phyloP scores from a whole-genome alignment of 108 stramenopile species.

The Schizochytrium sp. region DNA sequence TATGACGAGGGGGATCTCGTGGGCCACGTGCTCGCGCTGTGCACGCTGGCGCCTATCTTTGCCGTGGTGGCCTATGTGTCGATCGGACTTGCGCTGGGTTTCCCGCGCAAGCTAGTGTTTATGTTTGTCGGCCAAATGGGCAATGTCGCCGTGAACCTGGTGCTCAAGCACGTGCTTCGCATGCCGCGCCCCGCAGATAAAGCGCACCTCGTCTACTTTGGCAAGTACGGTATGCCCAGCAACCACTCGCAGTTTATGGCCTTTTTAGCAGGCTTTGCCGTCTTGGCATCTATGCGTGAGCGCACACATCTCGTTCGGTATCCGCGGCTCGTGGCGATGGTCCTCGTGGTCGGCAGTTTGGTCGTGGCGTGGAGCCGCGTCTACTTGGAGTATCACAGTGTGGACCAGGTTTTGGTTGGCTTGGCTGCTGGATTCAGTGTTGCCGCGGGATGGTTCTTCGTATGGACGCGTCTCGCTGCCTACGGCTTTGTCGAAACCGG shows the following conservation, averaged over 20 bases:
- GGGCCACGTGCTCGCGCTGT: neutral
- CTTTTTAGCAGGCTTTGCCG: constrained; percentile 33
- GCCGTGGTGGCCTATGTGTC: neutral
- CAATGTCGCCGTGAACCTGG: neutral
- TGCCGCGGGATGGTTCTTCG: constrained; percentile 24
- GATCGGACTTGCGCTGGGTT: neutral
- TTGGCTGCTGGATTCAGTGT: constrained; percentile 20
- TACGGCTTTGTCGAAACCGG: neutral
- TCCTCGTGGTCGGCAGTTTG: neutral
- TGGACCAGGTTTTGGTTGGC: constrained; percentile 34
- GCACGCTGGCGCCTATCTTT: constrained; percentile 11
- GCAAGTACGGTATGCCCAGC: constrained; percentile 46
- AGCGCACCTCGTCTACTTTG: neutral
- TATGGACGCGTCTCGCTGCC: neutral
- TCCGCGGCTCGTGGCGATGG: neutral
- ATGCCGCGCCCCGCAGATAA: neutral
- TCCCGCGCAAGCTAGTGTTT: neutral
- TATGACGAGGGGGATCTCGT: neutral
- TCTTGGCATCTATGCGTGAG: neutral
- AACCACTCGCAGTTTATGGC: constrained; percentile 43
- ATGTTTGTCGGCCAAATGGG: constrained; percentile 5
- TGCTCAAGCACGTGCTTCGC: neutral
- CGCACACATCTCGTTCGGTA: neutral
- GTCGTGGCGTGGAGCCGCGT: constrained; percentile 26
- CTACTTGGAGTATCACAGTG: constrained; percentile 39